These are phyloP conservation scores for Echinosophora koreensis DNA, from an alignment of 306 rosid genomes.

Conservation along the genomic window DNA sequence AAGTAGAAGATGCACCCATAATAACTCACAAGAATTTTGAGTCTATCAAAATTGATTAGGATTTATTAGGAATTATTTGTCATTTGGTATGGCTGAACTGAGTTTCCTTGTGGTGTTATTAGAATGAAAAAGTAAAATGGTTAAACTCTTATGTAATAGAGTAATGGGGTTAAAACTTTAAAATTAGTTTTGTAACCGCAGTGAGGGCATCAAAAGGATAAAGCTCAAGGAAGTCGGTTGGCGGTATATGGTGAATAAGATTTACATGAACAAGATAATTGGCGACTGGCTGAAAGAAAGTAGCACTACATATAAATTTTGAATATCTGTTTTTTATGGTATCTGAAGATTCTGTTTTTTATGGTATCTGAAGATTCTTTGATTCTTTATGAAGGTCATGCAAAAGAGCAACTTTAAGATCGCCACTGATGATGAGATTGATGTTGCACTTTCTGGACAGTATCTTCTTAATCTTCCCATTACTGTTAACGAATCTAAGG, in stretches of 20 bases:
- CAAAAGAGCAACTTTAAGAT: constrained; percentile 91
- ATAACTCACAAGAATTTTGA: no score
- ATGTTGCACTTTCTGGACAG: constrained; percentile 84
- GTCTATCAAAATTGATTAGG: no score
- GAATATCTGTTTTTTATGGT: neutral
- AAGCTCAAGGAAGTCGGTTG: neutral
- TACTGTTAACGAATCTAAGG: constrained; percentile 83
- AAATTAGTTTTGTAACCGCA: neutral
- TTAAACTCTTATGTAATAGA: neutral
- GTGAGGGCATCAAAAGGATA: neutral
- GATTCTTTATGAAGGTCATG: constrained; percentile 66
- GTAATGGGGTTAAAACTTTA: neutral
- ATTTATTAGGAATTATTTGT: no score
- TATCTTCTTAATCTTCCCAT: constrained; percentile 97
- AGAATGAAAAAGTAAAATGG: neutral
- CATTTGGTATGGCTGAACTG: neutral
- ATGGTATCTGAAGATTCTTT: constrained; percentile 1
- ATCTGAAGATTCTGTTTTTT: neutral
- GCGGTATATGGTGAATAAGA: constrained; percentile 10
- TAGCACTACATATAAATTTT: neutral
- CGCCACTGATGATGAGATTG: constrained; percentile 75
- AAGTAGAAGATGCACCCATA: no score
- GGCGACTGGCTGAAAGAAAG: neutral
- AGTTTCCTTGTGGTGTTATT: neutral
- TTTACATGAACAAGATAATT: neutral